Conservation (phyloP, 2,329 filamentous ascomycete species). For the Colletotrichum sojae region DNA sequence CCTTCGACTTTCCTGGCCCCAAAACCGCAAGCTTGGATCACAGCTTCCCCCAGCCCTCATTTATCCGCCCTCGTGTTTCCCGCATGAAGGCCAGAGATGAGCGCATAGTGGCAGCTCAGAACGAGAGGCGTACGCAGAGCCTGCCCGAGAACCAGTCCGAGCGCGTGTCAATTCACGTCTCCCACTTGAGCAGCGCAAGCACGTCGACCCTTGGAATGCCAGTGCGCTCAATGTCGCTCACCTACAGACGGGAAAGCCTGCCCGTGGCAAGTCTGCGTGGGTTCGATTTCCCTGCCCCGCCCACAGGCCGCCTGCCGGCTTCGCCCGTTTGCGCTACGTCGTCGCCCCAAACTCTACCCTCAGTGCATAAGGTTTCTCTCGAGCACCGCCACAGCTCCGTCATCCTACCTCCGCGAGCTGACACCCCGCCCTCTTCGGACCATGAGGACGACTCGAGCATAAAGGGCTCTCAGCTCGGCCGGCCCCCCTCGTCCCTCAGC, state of each 20-base stretch:
- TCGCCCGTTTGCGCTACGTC: conserved; percentile 28
- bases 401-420: conserved; percentile 44
- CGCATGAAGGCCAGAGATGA: conserved; percentile 72
- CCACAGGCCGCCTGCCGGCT: conserved; percentile 45
- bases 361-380: conserved; percentile 20
- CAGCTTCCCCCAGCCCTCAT: conserved; percentile 66
- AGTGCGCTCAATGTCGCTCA: conserved; percentile 35
- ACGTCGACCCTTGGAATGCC: conserved; percentile 24
- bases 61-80: conserved; percentile 67
- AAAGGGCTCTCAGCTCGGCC: conserved; percentile 27
- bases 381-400: conserved; percentile 41
- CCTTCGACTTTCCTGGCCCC: conserved; percentile 22
- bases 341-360: conserved; percentile 23
- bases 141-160: conserved; percentile 39
- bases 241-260: conserved; percentile 15
- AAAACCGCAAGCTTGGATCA: conserved; percentile 47
- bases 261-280: conserved; percentile 50
- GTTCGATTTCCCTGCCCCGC: conserved; percentile 55
- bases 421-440: conserved; percentile 54
- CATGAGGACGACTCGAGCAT: conserved; percentile 48
- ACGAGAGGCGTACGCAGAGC: conserved; percentile 35
- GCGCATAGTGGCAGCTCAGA: conserved; percentile 37
- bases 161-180: conserved; percentile 40
- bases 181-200: conserved; percentile 37
- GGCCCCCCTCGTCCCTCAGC: conserved; percentile 36